Evolutionary conservation across 208 protist species (phyloP), one percentile per base, ranked within the genome.

Genomic region (Spongospora subterranea): DNA sequence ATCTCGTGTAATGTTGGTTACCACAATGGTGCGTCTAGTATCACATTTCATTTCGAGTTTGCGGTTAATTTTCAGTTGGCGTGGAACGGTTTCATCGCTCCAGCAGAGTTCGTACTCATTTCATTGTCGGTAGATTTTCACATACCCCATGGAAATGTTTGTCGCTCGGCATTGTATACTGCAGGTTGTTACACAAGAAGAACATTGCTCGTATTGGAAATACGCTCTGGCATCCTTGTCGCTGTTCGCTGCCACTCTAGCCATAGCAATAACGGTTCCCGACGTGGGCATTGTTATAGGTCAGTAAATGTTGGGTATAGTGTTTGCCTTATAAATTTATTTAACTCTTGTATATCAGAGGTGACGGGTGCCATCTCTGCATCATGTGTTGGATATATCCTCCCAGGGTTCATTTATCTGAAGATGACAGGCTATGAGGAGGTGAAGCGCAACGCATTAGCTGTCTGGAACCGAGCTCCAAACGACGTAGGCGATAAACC

Each of bases 131-230:
- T 82, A 82, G 71, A n/a, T 35, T 6, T 17, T 82, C 35, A 82
- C 71, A 43, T 82, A 82, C 40, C 71, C 71, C 6, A 82, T 82
- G 71, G 71, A 82, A 43, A 82, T 82, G 71, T 82, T 82, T 43
- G 71, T 82, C 35, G 71, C 71, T 82, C 71, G 71, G 11, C 71
- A 82, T 82, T 82, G 71, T 43, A 20, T 82, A n/a, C 71, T 82
- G 71, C 17, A 82, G 40, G 71, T 35, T 13, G 6, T 43, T 35
- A 6, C 6, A 6, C 35, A 6, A 39, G 71, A 35, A 82, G 71
- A 40, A 40, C 35, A 82, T 13, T n/a, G 13, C 35, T 39, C 71
- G 71, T 39, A 6, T 20, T 6, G 6, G n/a, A 82, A 35, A n/a
- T n/a, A 82, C 71, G n/a, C n/a, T 6, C 17, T n/a, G 6, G 71